These are phyloP conservation scores for Lactarius tabidus DNA, from an alignment of 768 basidiomycete genomes.

Conservation along the genomic window DNA sequence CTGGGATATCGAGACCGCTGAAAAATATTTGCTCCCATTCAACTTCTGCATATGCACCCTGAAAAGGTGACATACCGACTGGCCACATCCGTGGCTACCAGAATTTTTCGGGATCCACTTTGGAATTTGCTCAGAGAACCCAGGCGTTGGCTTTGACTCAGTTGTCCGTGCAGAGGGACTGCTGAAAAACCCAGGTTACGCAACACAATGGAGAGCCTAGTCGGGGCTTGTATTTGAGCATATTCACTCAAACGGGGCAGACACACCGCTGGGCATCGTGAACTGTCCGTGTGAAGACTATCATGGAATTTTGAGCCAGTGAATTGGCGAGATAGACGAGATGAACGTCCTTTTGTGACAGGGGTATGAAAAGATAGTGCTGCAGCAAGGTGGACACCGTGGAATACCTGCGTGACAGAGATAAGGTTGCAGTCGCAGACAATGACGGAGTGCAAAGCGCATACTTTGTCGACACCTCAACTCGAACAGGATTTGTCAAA, in stretches of 20 bases:
- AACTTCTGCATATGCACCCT: background rate
- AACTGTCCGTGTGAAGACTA: constrained; percentile 95
- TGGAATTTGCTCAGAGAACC: constrained; percentile 96
- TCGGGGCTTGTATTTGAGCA: background rate
- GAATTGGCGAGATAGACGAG: constrained; percentile 86
- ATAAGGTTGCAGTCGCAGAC: background rate
- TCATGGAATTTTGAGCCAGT: constrained; percentile 87
- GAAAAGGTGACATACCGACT: constrained; percentile 56
- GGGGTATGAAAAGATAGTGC: constrained; percentile 91
- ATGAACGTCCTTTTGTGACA: constrained; percentile 88
- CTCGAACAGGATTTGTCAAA: constrained; percentile 85
- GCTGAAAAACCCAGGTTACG: constrained; percentile 91
- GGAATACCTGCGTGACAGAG: constrained; percentile 64
- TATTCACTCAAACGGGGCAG: background rate
- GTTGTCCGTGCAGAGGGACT: constrained; percentile 91
- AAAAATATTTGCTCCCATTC: background rate
- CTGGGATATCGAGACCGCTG: constrained; percentile 92
- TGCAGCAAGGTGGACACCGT: constrained; percentile 94
- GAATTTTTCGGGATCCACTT: constrained; percentile 82
- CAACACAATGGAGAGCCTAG: constrained; percentile 80
- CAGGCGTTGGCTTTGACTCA: constrained; percentile 88
- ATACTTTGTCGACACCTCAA: constrained; percentile 92
- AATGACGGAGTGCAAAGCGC: constrained; percentile 29
- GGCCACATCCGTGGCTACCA: constrained; percentile 96
- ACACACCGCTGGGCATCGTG: constrained; percentile 80